Evolutionary conservation across 441 rosid genomes (phyloP).

Genomic region (Biscutella laevigata): DNA sequence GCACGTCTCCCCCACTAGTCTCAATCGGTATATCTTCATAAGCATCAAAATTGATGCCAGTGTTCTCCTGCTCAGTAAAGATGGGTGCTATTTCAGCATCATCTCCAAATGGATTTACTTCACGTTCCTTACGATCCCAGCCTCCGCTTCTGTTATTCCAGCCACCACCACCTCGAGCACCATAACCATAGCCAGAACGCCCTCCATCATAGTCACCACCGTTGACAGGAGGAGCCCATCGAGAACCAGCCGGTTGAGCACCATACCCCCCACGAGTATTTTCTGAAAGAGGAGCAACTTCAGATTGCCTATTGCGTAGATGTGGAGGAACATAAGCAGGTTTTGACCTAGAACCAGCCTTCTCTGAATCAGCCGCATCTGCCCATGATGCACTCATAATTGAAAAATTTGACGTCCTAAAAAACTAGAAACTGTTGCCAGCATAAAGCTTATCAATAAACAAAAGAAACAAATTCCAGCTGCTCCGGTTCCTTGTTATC

Average conservation of each 20-base stretch:
- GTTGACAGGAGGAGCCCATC: slow-evolving; percentile 23
- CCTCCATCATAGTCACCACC: slow-evolving; percentile 32
- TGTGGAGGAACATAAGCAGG: slow-evolving; percentile 48
- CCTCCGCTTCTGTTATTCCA: slow-evolving; percentile 43
- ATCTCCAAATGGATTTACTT: slow-evolving; percentile 44
- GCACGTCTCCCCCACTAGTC: slow-evolving; percentile 54
- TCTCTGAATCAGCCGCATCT: slow-evolving; percentile 37
- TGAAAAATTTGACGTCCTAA: slow-evolving; percentile 12
- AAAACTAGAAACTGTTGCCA: neutral
- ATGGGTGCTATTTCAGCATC: slow-evolving; percentile 23
- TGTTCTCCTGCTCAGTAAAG: slow-evolving; percentile 33
- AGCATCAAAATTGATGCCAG: slow-evolving; percentile 50
- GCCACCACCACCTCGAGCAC: slow-evolving; percentile 28
- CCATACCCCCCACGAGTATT: slow-evolving; percentile 21
- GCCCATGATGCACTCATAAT: slow-evolving; percentile 43
- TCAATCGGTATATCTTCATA: slow-evolving; percentile 60
- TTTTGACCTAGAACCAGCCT: slow-evolving; percentile 24
- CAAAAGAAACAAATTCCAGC: slow-evolving; percentile 9
- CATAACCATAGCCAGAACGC: slow-evolving; percentile 23
- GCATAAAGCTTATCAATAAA: neutral
- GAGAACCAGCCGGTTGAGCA: slow-evolving; percentile 33
- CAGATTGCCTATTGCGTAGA: slow-evolving; percentile 39
- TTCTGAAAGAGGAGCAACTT: slow-evolving; percentile 24
- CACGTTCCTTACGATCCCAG: slow-evolving; percentile 41
- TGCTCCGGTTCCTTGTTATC: slow-evolving; percentile 18